These are phyloP conservation scores for Biscutella laevigata DNA, from an alignment of 441 rosid genomes.

Conservation along the genomic window DNA sequence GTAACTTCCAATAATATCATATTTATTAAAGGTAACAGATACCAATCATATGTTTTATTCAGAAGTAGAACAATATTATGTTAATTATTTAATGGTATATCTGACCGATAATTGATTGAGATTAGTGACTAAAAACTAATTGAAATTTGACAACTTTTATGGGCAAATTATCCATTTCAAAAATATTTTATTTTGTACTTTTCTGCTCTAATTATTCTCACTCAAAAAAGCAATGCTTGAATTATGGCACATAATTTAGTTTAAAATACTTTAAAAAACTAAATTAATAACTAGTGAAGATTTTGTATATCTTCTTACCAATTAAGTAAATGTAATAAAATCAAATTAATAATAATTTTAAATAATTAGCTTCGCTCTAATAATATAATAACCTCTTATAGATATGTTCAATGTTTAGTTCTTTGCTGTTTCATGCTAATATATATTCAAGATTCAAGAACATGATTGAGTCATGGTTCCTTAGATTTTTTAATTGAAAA, in stretches of 20 bases:
- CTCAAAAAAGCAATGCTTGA: no score
- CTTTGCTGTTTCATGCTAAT: background rate
- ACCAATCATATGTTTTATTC: background rate
- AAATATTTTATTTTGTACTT: constrained; percentile 9
- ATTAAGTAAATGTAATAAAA: background rate
- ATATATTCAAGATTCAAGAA: constrained; percentile 8
- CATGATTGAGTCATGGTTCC: constrained; percentile 22
- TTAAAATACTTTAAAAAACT: no score
- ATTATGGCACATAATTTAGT: no score
- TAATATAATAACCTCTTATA: background rate
- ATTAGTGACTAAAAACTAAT: no score
- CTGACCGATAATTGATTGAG: background rate
- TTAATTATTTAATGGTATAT: background rate
- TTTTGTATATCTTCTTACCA: background rate
- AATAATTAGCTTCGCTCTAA: background rate
- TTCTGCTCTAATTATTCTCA: constrained; percentile 10
- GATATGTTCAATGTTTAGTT: background rate
- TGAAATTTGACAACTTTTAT: no score
- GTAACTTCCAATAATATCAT: background rate
- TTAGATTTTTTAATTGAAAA: background rate
- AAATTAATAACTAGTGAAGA: no score
- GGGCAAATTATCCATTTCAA: background rate
- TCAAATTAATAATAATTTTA: background rate
- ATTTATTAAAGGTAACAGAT: constrained; percentile 4
- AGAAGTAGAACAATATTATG: background rate